Base-by-base conservation (phyloP, 2,329 filamentous ascomycete species). In the Neopestalotiopsis sp. region DNA sequence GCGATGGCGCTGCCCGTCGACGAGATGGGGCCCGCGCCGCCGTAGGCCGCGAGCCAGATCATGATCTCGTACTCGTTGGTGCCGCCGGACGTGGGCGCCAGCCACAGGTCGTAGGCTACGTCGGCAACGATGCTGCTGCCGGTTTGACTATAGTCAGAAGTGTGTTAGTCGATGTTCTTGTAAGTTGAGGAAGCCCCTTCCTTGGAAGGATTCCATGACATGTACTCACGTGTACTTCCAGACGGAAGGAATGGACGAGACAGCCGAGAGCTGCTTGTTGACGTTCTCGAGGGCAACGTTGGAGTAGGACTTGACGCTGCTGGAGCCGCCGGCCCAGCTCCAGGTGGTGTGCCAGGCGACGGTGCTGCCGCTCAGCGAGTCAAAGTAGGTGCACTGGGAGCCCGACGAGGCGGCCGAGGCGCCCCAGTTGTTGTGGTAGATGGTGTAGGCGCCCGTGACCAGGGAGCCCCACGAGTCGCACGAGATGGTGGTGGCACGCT, bases 21-120 rank as follows among this genome's bases (percentile, higher is more conserved):
- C 20, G 84, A 85, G 73, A 71, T 76, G 45, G 69, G 79, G 13
- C 75, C 75, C 2, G 75, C 74, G 38, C 75, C 75, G 40, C 75
- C 75, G 59, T 72, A 69, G n/a, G 75, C 74, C 17, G 70, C 74
- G 5, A 77, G 74, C 75, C 75, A 76, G 61, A 76, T 66, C 75
- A 77, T 91, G 75, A 91, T 83, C 78, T 91, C 89, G 75, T 88
- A 90, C 73, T 88, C 81, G n/a, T 83, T 75, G 57, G 81, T 83
- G 30, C 77, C 78, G 13, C 83, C 79, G 17, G 82, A 80, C 28
- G 83, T 81, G 13, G 78, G 78, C 4, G 81, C 80, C 20, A 87
- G 86, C 79, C 90, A 90, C 58, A 90, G 75, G 75, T 90, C 88
- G 75, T 89, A 90, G 32, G 87, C 81, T 9, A 91, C 88, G 74